Conservation (phyloP, 2,329 filamentous ascomycete genomes). For the Pseudocercospora pini-densiflorae region DNA sequence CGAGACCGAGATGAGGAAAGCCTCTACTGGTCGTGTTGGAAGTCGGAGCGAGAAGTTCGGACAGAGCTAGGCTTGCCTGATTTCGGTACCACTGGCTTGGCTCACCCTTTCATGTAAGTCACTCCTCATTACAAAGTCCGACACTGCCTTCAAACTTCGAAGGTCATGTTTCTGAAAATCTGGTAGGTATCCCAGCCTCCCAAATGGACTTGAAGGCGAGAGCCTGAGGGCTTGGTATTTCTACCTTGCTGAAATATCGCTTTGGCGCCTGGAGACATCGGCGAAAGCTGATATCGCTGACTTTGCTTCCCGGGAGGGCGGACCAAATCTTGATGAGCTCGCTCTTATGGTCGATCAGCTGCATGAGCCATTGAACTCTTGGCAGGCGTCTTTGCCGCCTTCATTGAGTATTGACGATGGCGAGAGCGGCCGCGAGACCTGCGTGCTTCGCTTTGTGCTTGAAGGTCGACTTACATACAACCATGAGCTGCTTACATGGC, state of each 20-base stretch:
- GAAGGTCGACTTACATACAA: neutral
- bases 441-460: neutral
- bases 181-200: neutral
- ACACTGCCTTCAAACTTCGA: neutral
- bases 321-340: neutral
- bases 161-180: too few relatives aligned
- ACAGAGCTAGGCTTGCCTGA: too few relatives aligned
- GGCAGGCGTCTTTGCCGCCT: neutral
- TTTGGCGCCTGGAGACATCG: neutral
- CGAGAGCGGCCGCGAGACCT: neutral
- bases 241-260: neutral
- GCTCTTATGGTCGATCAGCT: neutral
- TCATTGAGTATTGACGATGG: neutral
- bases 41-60: too few relatives aligned
- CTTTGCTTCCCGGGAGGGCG: neutral
- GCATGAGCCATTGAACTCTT: neutral
- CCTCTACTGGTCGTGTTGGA: neutral
- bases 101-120: too few relatives aligned
- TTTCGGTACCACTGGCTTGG: too few relatives aligned
- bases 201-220: neutral
- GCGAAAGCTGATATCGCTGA: neutral
- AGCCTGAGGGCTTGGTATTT: neutral
- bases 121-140: neutral
- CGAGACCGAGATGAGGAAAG: neutral
- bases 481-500: neutral